phyloP scores from a whole-genome alignment of 1,139 yeast species.

The Candida sp. region DNA sequence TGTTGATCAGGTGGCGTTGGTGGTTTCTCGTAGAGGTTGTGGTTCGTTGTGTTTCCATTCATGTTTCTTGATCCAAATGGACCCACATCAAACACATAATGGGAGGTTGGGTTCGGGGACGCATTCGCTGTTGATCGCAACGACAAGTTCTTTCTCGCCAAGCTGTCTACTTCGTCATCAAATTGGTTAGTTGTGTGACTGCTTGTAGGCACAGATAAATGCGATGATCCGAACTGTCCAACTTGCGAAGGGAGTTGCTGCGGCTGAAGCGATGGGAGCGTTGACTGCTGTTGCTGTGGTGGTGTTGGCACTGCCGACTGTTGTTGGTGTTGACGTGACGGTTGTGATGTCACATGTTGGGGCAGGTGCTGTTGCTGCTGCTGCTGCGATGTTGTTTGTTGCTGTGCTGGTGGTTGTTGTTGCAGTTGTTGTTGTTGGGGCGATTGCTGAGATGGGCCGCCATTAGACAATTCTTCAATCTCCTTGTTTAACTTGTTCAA shows the following conservation, averaged over 20 bases:
- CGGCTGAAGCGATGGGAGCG: conserved; percentile 1
- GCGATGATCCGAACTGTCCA: background rate
- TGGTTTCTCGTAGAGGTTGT: conserved; percentile 8
- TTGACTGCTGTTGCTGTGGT: conserved; percentile 8
- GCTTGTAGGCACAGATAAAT: background rate
- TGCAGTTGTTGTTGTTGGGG: conserved; percentile 9
- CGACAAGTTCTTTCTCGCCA: conserved; percentile 13
- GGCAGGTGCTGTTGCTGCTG: conserved; percentile 8
- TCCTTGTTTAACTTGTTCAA: conserved; percentile 27
- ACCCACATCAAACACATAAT: conserved; percentile 20
- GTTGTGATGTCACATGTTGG: conserved; percentile 9
- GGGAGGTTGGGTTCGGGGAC: conserved; percentile 18
- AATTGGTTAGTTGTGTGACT: conserved; percentile 5
- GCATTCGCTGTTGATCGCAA: conserved; percentile 17
- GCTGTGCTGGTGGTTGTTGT: conserved; percentile 8
- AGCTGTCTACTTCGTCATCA: conserved; percentile 15
- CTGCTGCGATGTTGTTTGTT: conserved; percentile 8
- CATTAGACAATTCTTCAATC: conserved; percentile 21
- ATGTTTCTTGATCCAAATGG: conserved; percentile 13
- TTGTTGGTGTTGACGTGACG: conserved; percentile 7
- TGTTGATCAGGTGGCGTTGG: background rate
- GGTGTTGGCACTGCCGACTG: background rate
- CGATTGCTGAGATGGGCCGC: conserved; percentile 7
- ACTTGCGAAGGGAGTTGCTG: conserved; percentile 4
- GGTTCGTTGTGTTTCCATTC: conserved; percentile 9